Conservation (phyloP, 495 filamentous ascomycete species). For the Thermothielavioides terrestris region DNA sequence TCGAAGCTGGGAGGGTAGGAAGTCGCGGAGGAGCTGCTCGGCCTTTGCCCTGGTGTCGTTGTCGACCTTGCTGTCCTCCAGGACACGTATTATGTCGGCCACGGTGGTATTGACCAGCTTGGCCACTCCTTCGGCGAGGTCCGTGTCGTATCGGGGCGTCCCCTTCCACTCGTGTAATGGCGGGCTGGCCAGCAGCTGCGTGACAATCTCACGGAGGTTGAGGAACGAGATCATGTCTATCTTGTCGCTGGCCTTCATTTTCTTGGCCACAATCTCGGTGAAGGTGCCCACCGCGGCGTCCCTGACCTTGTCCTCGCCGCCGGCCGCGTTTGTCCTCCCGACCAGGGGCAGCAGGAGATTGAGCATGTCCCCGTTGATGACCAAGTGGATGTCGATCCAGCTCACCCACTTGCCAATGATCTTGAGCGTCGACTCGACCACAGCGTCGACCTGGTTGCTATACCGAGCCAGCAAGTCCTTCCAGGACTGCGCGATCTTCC, state of each 20-base stretch:
- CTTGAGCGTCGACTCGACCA: slow-evolving; percentile 81
- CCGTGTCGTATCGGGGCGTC: slow-evolving; percentile 81
- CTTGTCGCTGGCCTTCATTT: slow-evolving; percentile 92
- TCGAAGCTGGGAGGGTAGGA: slow-evolving; percentile 75
- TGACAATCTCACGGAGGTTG: slow-evolving; percentile 72
- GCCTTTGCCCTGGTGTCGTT: slow-evolving; percentile 54
- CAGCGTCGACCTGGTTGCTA: slow-evolving; percentile 57
- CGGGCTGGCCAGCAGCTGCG: slow-evolving; percentile 71
- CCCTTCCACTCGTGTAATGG: slow-evolving; percentile 66
- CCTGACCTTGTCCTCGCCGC: slow-evolving; percentile 60
- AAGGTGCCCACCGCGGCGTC: slow-evolving; percentile 88
- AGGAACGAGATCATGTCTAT: slow-evolving; percentile 86
- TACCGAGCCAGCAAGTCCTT: slow-evolving; percentile 80
- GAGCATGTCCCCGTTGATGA: slow-evolving; percentile 82
- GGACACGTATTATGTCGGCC: slow-evolving; percentile 71
- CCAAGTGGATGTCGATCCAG: slow-evolving; percentile 92
- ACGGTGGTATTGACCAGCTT: slow-evolving; percentile 91
- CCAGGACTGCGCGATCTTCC: slow-evolving; percentile 80
- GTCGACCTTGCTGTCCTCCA: slow-evolving; percentile 46
- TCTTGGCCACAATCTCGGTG: slow-evolving; percentile 92
- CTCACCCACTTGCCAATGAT: slow-evolving; percentile 90
- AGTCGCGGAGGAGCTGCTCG: slow-evolving; percentile 65
- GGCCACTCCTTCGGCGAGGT: slow-evolving; percentile 87
- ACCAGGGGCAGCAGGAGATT: slow-evolving; percentile 72
- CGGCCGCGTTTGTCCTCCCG: slow-evolving; percentile 43